Conservation (phyloP, 2,329 filamentous ascomycete genomes). For the Penicillium sp. region DNA sequence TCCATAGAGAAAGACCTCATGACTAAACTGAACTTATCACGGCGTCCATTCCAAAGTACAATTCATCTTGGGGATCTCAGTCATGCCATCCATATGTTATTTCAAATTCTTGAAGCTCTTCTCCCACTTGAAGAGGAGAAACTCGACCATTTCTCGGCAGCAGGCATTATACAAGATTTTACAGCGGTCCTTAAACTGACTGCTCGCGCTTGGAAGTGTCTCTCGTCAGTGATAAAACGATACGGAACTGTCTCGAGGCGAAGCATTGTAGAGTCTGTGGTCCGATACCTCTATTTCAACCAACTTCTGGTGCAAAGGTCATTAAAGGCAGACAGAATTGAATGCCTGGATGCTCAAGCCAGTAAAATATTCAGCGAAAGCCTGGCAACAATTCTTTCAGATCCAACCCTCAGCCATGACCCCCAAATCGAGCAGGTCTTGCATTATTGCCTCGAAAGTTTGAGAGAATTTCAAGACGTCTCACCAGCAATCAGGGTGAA, state of each 20-base stretch:
- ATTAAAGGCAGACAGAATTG: constrained; percentile 17
- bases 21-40: constrained; percentile 28
- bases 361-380: constrained; percentile 28
- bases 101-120: constrained; percentile 30
- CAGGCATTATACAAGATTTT: constrained; percentile 29
- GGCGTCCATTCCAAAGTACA: constrained; percentile 23
- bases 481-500: constrained; percentile 20
- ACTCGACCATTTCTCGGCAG: constrained; percentile 17
- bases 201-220: constrained; percentile 29
- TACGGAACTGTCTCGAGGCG: constrained; percentile 5
- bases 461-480: constrained; percentile 18
- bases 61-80: constrained; percentile 26
- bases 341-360: constrained; percentile 25
- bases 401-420: constrained; percentile 20
- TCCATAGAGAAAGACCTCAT: constrained; percentile 25
- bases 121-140: constrained; percentile 16
- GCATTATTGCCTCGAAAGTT: constrained; percentile 25
- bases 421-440: constrained; percentile 28
- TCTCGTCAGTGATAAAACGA: constrained; percentile 25
- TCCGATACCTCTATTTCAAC: constrained; percentile 26
- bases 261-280: constrained; percentile 19
- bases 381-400: constrained; percentile 27
- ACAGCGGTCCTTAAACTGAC: constrained; percentile 32
- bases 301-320: constrained; percentile 21
- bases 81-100: constrained; percentile 22